Conservation (phyloP, 208 protist species). For the Leishmania tropica region DNA sequence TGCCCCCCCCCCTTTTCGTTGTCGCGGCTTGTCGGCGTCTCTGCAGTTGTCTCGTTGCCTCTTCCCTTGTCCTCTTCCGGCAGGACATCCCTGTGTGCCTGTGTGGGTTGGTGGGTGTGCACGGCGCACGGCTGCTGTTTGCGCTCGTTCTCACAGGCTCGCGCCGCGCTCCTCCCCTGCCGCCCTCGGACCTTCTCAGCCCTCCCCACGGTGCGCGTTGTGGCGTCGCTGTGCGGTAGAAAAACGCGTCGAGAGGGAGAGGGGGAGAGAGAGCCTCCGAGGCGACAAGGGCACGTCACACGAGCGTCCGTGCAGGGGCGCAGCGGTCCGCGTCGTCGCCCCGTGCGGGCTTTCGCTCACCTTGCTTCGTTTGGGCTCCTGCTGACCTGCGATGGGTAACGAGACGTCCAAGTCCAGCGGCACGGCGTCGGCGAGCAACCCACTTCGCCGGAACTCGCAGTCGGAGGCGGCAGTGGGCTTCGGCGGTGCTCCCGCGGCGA, state of each 20-base stretch:
- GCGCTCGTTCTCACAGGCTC: background rate
- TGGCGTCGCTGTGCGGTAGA: background rate
- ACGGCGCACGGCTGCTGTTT: background rate
- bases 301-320: background rate
- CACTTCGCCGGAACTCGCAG: background rate
- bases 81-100: background rate
- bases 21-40: background rate
- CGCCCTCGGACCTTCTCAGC: background rate
- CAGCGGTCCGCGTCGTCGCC: background rate
- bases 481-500: background rate
- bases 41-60: background rate
- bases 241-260: background rate
- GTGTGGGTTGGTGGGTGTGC: background rate
- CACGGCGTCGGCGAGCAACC: background rate
- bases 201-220: background rate
- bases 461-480: background rate
- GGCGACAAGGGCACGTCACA: background rate
- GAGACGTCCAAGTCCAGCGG: constrained; percentile 18
- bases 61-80: background rate
- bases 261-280: background rate
- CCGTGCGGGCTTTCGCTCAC: background rate
- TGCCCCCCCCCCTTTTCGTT: too few species aligned
- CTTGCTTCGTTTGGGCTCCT: background rate
- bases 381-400: constrained; percentile 4
- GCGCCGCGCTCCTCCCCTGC: background rate